Evolutionary conservation across 306 rosid species (phyloP), one percentile per base, ranked within the genome.

Genomic region (Gynostemma pentaphyllum): DNA sequence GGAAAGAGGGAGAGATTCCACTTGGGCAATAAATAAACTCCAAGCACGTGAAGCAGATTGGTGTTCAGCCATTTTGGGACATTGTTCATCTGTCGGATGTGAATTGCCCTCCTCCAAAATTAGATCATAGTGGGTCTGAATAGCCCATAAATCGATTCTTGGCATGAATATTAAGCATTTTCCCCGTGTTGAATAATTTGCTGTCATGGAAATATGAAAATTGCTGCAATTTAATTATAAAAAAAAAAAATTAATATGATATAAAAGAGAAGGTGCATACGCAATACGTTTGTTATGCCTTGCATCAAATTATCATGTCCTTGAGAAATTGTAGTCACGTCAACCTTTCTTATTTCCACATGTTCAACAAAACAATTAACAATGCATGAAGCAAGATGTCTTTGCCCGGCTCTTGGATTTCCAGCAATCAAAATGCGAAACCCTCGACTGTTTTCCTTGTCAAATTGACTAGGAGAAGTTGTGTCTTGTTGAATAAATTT

Each of bases 71-170:
- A 37, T 63, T 61, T 64, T 78, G 34, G 75, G 32, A 65, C 45
- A 50, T 48, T 71, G 74, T 68, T 71, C 62, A 66, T 64, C 53
- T 36, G 39, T 66, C 69, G 82, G 70, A 78, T 63, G 66, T 10
- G 74, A 67, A 74, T 79, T n/a, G n/a, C n/a, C 79, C 44, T 69
- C 76, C 45, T 68, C 86, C 65, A 68, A 81, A 29, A 71, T 64
- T 37, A 57, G 69, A 71, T 70, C 79, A 53, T 48, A 69, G 69
- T 63, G 70, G 52, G 70, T 70, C 70, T 76, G 85, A 70, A 87
- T 70, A 64, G 90, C 95, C 97, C 97, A 90, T 68, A 90, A 76
- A 70, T 90, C 97, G 66, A 90, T 75, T 82, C 95, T 77, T 15
- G 98, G 96, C 98, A 91, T 79, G 79, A 83, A 91, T 64, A 87